A percentile compares a stretch with the other conserved stretches of the same genome.
These are phyloP conservation scores for Ephemerocybe angulata DNA, from an alignment of 768 basidiomycete genomes.

Conservation along the genomic window DNA sequence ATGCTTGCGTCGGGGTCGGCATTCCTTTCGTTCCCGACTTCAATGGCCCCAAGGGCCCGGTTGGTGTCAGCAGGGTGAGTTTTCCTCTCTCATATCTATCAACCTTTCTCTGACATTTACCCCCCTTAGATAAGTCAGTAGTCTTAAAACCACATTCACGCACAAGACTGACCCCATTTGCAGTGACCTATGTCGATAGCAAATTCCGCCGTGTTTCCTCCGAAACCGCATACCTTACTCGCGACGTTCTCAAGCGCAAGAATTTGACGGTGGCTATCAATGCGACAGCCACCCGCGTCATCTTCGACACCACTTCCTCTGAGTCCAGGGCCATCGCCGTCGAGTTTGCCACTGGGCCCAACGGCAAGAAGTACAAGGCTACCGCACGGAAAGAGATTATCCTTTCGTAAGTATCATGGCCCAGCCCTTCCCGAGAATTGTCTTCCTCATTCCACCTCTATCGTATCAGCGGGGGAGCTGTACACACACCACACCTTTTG, in stretches of 20 bases:
- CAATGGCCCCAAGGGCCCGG: constrained; percentile 52
- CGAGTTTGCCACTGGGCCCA: constrained; percentile 45
- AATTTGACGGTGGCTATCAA: constrained; percentile 61
- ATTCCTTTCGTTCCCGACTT: constrained; percentile 63
- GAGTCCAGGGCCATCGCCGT: constrained; percentile 54
- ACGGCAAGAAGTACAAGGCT: constrained; percentile 39
- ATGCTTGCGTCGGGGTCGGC: constrained; percentile 50
- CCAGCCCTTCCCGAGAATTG: neutral
- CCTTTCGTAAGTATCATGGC: constrained; percentile 51
- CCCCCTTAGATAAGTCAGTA: constrained; percentile 40
- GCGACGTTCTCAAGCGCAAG: constrained; percentile 56
- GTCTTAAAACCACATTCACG: neutral
- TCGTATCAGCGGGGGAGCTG: constrained; percentile 20
- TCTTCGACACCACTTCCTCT: constrained; percentile 41
- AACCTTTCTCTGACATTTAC: neutral
- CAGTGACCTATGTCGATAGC: constrained; percentile 66
- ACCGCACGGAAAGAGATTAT: constrained; percentile 58
- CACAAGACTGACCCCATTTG: constrained; percentile 1
- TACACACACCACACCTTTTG: constrained; percentile 66
- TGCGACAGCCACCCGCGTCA: constrained; percentile 53
- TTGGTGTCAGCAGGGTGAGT: constrained; percentile 54
- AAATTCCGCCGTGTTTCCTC: constrained; percentile 54
- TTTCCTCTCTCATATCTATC: neutral
- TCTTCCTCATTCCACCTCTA: neutral
- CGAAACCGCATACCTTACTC: constrained; percentile 65